These are phyloP conservation scores for Gossypium schwendimanii DNA, from an alignment of 441 rosid genomes.

Conservation along the genomic window DNA sequence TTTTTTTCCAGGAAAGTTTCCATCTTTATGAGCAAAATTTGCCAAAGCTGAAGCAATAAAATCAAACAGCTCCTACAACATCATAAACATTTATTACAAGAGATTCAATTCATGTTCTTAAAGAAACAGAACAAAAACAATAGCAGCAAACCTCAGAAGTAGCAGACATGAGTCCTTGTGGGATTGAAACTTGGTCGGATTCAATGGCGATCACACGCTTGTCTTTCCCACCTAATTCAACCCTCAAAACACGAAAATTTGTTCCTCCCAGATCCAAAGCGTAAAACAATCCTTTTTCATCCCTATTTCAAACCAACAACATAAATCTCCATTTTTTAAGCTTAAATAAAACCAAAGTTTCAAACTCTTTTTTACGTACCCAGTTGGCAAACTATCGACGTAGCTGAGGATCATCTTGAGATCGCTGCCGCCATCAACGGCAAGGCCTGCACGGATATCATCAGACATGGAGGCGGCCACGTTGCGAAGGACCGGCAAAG, in stretches of 20 bases:
- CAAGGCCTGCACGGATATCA: conserved; percentile 73
- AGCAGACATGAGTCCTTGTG: conserved; percentile 62
- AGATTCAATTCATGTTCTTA: background rate
- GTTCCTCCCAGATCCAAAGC: conserved; percentile 94
- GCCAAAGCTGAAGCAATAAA: conserved; percentile 66
- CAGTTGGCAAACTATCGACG: conserved; percentile 69
- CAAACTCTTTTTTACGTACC: conserved; percentile 30
- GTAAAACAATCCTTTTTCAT: conserved; percentile 80
- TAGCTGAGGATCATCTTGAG: conserved; percentile 77
- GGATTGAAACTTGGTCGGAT: conserved; percentile 65
- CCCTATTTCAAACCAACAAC: conserved; percentile 30
- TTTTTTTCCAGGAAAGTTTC: conserved; percentile 51
- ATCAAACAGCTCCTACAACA: conserved; percentile 62
- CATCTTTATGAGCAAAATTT: conserved; percentile 42
- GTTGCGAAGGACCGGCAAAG: conserved; percentile 50
- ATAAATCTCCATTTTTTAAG: conserved; percentile 1
- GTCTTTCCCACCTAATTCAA: conserved; percentile 66
- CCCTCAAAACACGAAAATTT: conserved; percentile 73
- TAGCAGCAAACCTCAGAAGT: conserved; percentile 60
- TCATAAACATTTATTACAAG: background rate
- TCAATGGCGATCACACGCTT: conserved; percentile 52
- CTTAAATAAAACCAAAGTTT: background rate
- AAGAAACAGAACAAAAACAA: background rate
- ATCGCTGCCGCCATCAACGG: conserved; percentile 59
- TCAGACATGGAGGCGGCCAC: conserved; percentile 62